Evolutionary conservation across 176 grass and related monocot genomes (phyloP), one percentile per base, ranked within the genome.

Genomic region (Lolium rigidum): DNA sequence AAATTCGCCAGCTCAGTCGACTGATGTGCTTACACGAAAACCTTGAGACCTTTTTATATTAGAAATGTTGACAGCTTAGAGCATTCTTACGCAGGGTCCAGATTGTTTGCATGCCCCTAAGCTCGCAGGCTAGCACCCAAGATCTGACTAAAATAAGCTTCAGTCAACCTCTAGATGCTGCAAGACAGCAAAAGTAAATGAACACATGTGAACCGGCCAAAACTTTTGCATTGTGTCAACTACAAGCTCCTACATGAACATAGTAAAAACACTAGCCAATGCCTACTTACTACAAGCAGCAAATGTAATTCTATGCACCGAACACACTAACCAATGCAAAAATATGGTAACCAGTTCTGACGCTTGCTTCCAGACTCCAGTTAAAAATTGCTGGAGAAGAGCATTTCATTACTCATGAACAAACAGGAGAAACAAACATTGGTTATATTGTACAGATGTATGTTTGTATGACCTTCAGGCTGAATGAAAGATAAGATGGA

Each of bases 351-450:
- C 35, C 31, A 3, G 24, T 56, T 78, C 55, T 22, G 62, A 58
- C 10, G 10, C 57, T 3, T 52, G 24, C 24, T 22, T 49, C 70
- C 17, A 28, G 22, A 51, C 16, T 70, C 52, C 22, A 47, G 21
- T 39, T 48, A 86, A 74, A 74, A 86, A 72, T 56, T 39, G 41
- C 22, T 79, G 66, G 69, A 74, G 35, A 28, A 61, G 73, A 65
- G 14, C 56, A 72, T 10, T 22, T 59, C 7, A 57, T 8, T 37
- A 68, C 7, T 44, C 67, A 62, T 11, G 69, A 57, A 74, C 56
- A 73, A 9, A 47, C 35, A 79, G 75, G 41, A 39, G 44, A 39
- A 72, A 62, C 20, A 84, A 84, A 21, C 26, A 16, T 38, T 77
- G 31, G 18, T 15, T 65, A 22, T 17, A 65, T 15, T 64, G 28